Percentiles rank a stretch among this genome's conserved stretches.
These are phyloP conservation scores for Mrakia blollopis DNA, from an alignment of 768 basidiomycete genomes.

Conservation along the genomic window DNA sequence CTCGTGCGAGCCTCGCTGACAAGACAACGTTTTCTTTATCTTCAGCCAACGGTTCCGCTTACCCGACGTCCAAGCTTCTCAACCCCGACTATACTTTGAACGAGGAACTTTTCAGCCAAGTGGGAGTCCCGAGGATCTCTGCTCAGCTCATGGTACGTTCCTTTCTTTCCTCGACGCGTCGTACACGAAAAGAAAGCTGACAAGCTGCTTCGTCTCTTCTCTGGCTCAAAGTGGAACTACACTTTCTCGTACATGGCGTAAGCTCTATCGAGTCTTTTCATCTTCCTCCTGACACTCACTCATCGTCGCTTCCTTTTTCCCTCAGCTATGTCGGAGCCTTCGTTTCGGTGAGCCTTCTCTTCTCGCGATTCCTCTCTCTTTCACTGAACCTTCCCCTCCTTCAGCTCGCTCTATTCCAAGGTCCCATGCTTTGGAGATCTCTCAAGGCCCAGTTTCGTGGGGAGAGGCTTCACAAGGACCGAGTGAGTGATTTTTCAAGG, in stretches of 20 bases:
- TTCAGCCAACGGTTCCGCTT: background rate
- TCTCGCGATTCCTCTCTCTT: background rate
- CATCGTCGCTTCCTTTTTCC: background rate
- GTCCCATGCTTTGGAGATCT: background rate
- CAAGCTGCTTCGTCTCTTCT: too few relatives aligned
- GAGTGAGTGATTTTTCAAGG: too few relatives aligned
- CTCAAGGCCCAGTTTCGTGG: background rate
- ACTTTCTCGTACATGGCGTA: too few relatives aligned
- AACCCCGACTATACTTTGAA: background rate
- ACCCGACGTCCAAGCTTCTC: background rate
- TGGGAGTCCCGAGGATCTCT: background rate
- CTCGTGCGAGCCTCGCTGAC: too few relatives aligned
- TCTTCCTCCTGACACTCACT: background rate
- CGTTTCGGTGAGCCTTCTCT: background rate
- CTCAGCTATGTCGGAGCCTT: background rate
- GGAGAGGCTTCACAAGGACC: background rate
- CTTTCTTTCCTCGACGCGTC: too few relatives aligned
- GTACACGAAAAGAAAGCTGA: too few relatives aligned
- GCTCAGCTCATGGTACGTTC: background rate
- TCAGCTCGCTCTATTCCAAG: constrained; percentile 19
- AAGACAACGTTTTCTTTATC: too few relatives aligned
- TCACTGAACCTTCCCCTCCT: background rate
- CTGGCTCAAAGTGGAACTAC: too few relatives aligned
- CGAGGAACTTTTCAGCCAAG: constrained; percentile 1
- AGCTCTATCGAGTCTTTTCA: too few relatives aligned